phyloP scores from a whole-genome alignment of 2,329 filamentous ascomycete species.

The Pseudocercospora fijiensis region DNA sequence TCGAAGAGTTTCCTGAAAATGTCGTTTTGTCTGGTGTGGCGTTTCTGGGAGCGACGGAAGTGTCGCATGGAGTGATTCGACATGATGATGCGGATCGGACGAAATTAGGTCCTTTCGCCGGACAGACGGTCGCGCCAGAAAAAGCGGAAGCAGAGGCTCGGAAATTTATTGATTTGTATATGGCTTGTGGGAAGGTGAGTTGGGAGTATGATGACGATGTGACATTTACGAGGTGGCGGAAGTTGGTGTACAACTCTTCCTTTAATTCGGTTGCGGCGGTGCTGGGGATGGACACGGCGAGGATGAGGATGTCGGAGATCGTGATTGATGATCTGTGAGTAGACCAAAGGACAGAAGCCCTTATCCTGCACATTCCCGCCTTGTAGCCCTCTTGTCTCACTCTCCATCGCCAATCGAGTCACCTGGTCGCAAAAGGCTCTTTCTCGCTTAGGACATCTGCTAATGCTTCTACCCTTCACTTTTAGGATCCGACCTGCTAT shows the following conservation, averaged over 20 bases:
- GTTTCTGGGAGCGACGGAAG: slow-evolving; percentile 55
- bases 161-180: slow-evolving; percentile 52
- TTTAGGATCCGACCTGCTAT: slow-evolving; percentile 56
- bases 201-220: slow-evolving; percentile 46
- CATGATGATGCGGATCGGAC: slow-evolving; percentile 55
- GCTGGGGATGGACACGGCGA: slow-evolving; percentile 52
- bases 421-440: no score
- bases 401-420: no score
- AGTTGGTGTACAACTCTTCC: slow-evolving; percentile 54
- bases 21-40: slow-evolving; percentile 55
- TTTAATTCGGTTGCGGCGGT: slow-evolving; percentile 57
- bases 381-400: no score
- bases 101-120: slow-evolving; percentile 53
- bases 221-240: slow-evolving; percentile 49
- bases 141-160: slow-evolving; percentile 38
- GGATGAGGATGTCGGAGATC: slow-evolving; percentile 49
- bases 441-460: no score
- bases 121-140: slow-evolving; percentile 37
- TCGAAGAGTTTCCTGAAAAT: slow-evolving; percentile 53
- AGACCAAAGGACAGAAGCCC: no score
- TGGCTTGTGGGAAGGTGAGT: slow-evolving; percentile 47
- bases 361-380: no score
- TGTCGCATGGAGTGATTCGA: slow-evolving; percentile 48
- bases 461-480: no score
- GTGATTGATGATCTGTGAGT: slow-evolving; percentile 51